These are phyloP conservation scores for Articulospora tetracladia DNA, from an alignment of 495 filamentous ascomycete genomes.

Conservation along the genomic window DNA sequence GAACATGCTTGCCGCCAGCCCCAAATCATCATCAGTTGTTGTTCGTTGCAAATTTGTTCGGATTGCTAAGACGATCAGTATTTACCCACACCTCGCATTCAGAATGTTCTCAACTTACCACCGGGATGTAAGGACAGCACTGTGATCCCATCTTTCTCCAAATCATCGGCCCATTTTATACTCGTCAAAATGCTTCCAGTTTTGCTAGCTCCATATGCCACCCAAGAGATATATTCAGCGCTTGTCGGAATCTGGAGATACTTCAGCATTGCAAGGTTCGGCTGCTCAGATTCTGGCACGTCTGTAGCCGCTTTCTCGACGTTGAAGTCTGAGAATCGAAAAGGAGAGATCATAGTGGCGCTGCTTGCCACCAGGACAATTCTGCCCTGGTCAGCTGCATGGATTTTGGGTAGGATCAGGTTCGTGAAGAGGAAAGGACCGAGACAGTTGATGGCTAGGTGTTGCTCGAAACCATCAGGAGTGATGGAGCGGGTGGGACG, in stretches of 20 bases:
- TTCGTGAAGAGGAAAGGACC: conserved; percentile 58
- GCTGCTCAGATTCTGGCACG: conserved; percentile 36
- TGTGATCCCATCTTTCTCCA: neutral
- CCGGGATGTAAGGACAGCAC: neutral
- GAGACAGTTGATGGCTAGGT: conserved; percentile 56
- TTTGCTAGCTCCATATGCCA: conserved; percentile 56
- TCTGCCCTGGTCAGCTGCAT: neutral
- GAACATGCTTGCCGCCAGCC: neutral
- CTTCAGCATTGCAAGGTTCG: conserved; percentile 20
- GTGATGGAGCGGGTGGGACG: neutral
- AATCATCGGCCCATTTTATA: neutral
- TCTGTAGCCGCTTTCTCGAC: conserved; percentile 29
- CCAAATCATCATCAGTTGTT: neutral
- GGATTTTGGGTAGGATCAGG: conserved; percentile 34
- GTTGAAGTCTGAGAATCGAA: conserved; percentile 56
- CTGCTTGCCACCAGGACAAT: conserved; percentile 36
- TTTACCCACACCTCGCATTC: neutral
- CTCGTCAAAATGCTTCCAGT: conserved; percentile 50
- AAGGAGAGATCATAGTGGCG: conserved; percentile 46
- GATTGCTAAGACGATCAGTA: neutral
- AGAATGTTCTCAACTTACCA: neutral
- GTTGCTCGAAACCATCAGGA: conserved; percentile 44
- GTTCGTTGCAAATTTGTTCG: neutral
- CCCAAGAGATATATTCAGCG: conserved; percentile 47
- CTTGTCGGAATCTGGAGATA: conserved; percentile 37